Conservation (phyloP, 164 flowering plant species). For the Tetrastigma voinierianum region DNA sequence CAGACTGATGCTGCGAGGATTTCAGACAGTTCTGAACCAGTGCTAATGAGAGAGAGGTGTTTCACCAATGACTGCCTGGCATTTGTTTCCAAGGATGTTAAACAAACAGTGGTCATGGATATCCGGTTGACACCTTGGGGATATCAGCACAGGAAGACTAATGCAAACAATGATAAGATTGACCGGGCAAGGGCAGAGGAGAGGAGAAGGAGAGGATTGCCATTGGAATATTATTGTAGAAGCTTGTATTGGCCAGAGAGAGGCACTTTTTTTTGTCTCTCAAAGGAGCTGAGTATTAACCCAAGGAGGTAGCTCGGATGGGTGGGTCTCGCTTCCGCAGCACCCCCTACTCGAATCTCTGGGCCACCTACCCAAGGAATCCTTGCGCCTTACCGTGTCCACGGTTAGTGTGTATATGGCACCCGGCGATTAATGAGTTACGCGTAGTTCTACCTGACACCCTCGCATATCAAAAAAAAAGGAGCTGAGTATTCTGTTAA, state of each 20-base stretch:
- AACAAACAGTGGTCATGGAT: slow-evolving; percentile 45
- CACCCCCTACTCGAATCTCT: too few species aligned
- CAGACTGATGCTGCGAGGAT: slow-evolving; percentile 61
- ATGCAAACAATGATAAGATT: slow-evolving; percentile 41
- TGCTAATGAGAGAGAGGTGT: slow-evolving; percentile 84
- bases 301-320: too few species aligned
- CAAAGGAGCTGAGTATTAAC: too few species aligned
- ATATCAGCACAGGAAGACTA: slow-evolving; percentile 72
- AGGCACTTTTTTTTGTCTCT: slow-evolving; percentile 67
- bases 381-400: too few species aligned
- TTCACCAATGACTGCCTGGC: slow-evolving; percentile 74
- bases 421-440: too few species aligned
- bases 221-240: slow-evolving; percentile 82
- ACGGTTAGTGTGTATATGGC: too few species aligned
- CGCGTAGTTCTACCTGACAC: too few species aligned
- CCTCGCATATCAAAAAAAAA: too few species aligned
- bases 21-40: slow-evolving; percentile 73
- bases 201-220: slow-evolving; percentile 66
- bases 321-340: too few species aligned
- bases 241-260: slow-evolving; percentile 83
- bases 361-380: too few species aligned
- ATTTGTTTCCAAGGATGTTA: slow-evolving; percentile 54
- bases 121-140: slow-evolving; percentile 65
- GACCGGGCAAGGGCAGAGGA: slow-evolving; percentile 78
- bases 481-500: slow-evolving; percentile 50